Evolutionary conservation across 352 stramenopile genomes (phyloP).

Genomic region (Peronospora destructor): DNA sequence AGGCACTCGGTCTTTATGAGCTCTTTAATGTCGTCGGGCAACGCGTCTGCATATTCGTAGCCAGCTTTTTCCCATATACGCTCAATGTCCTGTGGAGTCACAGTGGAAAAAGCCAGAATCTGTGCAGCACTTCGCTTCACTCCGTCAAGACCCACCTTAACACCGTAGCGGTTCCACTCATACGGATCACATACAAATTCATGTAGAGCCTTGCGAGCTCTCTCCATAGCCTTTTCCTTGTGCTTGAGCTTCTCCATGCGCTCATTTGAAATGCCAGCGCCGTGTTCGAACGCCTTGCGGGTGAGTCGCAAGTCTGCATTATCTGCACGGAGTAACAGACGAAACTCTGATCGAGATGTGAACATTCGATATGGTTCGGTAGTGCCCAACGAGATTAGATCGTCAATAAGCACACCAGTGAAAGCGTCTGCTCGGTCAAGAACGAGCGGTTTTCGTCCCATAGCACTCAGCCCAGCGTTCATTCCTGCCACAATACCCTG

Average conservation of each 20-base stretch:
- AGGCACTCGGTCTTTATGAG: constrained; percentile 85
- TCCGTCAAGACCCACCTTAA: constrained; percentile 68
- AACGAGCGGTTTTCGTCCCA: constrained; percentile 70
- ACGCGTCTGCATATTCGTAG: constrained; percentile 49
- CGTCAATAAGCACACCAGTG: constrained; percentile 98
- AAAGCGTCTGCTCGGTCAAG: constrained; percentile 93
- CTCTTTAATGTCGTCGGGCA: constrained; percentile 37
- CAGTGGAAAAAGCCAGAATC: constrained; percentile 62
- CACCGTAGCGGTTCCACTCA: constrained; percentile 79
- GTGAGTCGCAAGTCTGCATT: constrained; percentile 97
- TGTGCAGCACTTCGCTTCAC: constrained; percentile 75
- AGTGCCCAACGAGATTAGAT: constrained; percentile 94
- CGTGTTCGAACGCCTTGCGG: constrained; percentile 81
- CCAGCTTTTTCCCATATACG: constrained; percentile 41
- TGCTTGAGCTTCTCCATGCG: constrained; percentile 78
- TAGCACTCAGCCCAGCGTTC: constrained; percentile 87
- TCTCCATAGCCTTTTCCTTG: constrained; percentile 74
- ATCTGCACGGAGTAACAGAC: constrained; percentile 84
- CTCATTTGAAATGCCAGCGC: constrained; percentile 57
- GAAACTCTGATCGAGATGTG: constrained; percentile 92
- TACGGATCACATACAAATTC: constrained; percentile 61
- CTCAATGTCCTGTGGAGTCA: constrained; percentile 52
- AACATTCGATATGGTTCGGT: constrained; percentile 99
- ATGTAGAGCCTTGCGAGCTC: constrained; percentile 43
- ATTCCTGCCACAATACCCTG: constrained; percentile 96